Percentiles rank a stretch among this genome's conserved stretches.
These are phyloP conservation scores for Verruconis gallopava DNA, from an alignment of 2,329 filamentous ascomycete genomes.

Conservation along the genomic window DNA sequence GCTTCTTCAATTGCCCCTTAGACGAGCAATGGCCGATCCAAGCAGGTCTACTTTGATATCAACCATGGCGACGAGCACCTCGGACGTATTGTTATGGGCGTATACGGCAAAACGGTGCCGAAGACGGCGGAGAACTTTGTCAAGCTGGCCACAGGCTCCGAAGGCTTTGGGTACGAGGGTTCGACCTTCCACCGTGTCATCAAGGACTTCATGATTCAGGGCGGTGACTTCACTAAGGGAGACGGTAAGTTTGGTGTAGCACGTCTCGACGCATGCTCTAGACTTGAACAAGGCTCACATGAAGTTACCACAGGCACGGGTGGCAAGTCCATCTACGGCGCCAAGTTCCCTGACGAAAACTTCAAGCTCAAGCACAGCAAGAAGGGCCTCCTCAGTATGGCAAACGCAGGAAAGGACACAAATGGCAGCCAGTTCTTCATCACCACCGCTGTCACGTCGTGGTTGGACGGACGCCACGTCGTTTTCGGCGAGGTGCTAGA, in stretches of 20 bases:
- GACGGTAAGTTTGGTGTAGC: slow-evolving; percentile 37
- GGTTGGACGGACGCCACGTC: slow-evolving; percentile 75
- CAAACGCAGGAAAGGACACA: slow-evolving; percentile 73
- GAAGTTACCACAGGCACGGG: slow-evolving; percentile 46
- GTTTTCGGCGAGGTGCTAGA: slow-evolving; percentile 83
- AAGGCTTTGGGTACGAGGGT: slow-evolving; percentile 72
- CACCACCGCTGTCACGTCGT: slow-evolving; percentile 67
- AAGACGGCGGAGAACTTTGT: slow-evolving; percentile 59
- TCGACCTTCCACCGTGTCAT: slow-evolving; percentile 84
- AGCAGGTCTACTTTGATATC: slow-evolving; percentile 69
- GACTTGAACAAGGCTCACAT: neutral
- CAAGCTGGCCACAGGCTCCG: slow-evolving; percentile 71
- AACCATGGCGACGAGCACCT: slow-evolving; percentile 59
- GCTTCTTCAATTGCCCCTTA: neutral
- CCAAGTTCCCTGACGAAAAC: slow-evolving; percentile 80
- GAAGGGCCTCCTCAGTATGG: slow-evolving; percentile 62
- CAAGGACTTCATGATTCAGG: slow-evolving; percentile 85
- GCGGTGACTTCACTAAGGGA: slow-evolving; percentile 73
- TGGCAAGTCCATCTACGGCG: slow-evolving; percentile 79
- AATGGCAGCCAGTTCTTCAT: slow-evolving; percentile 89
- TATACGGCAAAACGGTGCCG: slow-evolving; percentile 79
- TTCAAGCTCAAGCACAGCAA: slow-evolving; percentile 89
- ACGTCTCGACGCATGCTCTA: slow-evolving; percentile 10
- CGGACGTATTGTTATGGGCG: slow-evolving; percentile 65
- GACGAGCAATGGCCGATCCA: too few species aligned